Percentiles rank a stretch among this genome's conserved stretches.
These are phyloP conservation scores for Crassisporium funariophilum DNA, from an alignment of 768 basidiomycete genomes.

Conservation along the genomic window DNA sequence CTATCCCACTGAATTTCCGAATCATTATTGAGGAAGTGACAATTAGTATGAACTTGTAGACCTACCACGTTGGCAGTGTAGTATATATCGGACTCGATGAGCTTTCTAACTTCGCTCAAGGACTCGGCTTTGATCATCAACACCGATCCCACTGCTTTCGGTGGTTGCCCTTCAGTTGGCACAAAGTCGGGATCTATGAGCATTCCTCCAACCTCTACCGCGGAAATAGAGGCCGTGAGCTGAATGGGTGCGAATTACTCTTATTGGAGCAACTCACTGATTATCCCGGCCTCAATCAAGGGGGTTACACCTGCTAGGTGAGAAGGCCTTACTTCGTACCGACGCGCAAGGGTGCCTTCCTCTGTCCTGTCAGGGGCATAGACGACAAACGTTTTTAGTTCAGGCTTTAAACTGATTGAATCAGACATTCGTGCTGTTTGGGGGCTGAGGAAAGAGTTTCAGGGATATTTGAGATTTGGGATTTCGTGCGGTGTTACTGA, in stretches of 20 bases:
- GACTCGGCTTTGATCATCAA: constrained; percentile 55
- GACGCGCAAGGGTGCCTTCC: constrained; percentile 49
- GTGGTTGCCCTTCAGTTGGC: constrained; percentile 35
- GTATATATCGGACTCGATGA: constrained; percentile 42
- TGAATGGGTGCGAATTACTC: neutral
- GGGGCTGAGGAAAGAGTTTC: neutral
- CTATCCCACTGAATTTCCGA: constrained; percentile 57
- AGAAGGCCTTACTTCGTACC: constrained; percentile 49
- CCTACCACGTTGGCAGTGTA: constrained; percentile 40
- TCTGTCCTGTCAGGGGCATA: constrained; percentile 66
- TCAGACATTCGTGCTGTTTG: neutral
- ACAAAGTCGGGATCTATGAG: constrained; percentile 54
- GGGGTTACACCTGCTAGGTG: constrained; percentile 50
- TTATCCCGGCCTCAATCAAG: constrained; percentile 39
- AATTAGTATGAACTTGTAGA: too few relatives aligned
- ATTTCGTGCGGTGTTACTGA: too few relatives aligned
- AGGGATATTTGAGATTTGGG: neutral
- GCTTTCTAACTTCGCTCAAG: constrained; percentile 44
- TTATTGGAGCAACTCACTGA: constrained; percentile 41
- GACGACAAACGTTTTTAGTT: constrained; percentile 38
- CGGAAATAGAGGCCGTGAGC: neutral
- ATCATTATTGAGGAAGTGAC: too few relatives aligned
- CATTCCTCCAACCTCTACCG: constrained; percentile 56
- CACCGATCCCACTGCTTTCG: constrained; percentile 59
- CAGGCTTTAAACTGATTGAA: neutral